phyloP scores from a whole-genome alignment of 1,284 basidiomycete species.

The Pseudozyma tsukubaensis region DNA sequence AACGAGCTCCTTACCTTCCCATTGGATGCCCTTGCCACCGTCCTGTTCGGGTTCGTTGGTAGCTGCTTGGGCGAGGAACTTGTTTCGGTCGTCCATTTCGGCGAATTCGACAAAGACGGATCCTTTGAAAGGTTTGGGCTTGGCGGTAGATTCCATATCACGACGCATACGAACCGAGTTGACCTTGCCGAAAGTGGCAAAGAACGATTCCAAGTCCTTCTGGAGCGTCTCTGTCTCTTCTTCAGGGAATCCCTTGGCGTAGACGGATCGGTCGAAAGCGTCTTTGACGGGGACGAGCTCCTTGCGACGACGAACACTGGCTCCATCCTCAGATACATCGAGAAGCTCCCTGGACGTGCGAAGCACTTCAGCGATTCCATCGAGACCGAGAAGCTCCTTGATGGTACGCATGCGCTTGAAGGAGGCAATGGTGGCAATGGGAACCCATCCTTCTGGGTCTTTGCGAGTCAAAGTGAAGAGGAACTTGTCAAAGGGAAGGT shows the following conservation, averaged over 20 bases:
- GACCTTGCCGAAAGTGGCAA: constrained; percentile 82
- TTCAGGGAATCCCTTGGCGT: constrained; percentile 81
- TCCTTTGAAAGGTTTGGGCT: constrained; percentile 86
- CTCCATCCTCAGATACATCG: constrained; percentile 80
- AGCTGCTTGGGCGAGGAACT: constrained; percentile 81
- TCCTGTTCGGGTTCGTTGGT: constrained; percentile 54
- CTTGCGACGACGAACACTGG: constrained; percentile 79
- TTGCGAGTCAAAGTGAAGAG: constrained; percentile 74
- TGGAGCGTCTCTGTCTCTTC: constrained; percentile 80
- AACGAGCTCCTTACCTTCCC: constrained; percentile 74
- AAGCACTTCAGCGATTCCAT: constrained; percentile 59
- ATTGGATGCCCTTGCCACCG: constrained; percentile 55
- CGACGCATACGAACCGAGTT: constrained; percentile 89
- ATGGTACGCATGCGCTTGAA: constrained; percentile 92
- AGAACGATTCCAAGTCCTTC: constrained; percentile 82
- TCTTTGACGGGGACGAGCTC: constrained; percentile 68
- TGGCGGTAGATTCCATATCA: constrained; percentile 68
- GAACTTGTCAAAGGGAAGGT: constrained; percentile 97
- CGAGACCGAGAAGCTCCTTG: constrained; percentile 57
- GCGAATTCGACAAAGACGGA: constrained; percentile 94
- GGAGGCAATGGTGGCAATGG: constrained; percentile 85
- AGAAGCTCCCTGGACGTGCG: constrained; percentile 71
- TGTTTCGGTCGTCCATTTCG: constrained; percentile 77
- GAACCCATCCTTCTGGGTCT: constrained; percentile 81
- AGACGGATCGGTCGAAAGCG: constrained; percentile 68